Evolutionary conservation across 495 filamentous ascomycete genomes (phyloP).

Genomic region (Hypoxylon cercidicola): DNA sequence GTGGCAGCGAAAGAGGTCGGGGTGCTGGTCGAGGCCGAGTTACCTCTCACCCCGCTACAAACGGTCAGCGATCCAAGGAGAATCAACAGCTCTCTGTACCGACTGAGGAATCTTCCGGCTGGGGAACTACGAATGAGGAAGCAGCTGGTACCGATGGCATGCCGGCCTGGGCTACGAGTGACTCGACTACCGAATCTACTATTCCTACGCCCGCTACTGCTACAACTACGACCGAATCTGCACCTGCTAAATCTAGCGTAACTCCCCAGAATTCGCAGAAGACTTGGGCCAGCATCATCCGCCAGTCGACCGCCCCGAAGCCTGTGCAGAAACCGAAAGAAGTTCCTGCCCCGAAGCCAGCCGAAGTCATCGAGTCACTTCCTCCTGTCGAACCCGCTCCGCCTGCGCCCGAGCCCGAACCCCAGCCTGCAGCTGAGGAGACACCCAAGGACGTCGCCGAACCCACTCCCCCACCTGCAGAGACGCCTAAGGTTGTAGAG

Average conservation of each 20-base stretch:
- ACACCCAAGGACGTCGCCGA: constrained; percentile 42
- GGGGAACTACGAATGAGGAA: constrained; percentile 48
- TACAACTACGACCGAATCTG: constrained; percentile 30
- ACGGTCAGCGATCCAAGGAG: constrained; percentile 61
- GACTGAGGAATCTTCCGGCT: constrained; percentile 58
- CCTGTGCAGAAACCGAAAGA: constrained; percentile 59
- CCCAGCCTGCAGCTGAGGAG: constrained; percentile 47
- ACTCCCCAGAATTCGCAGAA: constrained; percentile 53
- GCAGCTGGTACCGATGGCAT: constrained; percentile 44
- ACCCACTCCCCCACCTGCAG: constrained; percentile 43
- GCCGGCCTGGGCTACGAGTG: constrained; percentile 37
- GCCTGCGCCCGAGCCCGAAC: constrained; percentile 46
- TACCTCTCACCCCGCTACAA: constrained; percentile 63
- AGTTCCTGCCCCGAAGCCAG: constrained; percentile 49
- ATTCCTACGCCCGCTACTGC: constrained; percentile 36
- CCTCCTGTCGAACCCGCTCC: constrained; percentile 46
- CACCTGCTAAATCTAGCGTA: constrained; percentile 45
- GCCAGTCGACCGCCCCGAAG: constrained; percentile 57
- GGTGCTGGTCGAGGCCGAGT: constrained; percentile 67
- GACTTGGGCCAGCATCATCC: constrained; percentile 69
- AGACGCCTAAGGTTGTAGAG: constrained; percentile 51
- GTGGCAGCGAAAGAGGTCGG: constrained; percentile 50
- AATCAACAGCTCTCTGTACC: constrained; percentile 58
- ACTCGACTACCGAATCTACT: constrained; percentile 36
- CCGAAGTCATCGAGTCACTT: constrained; percentile 54